A percentile compares a stretch with the other conserved stretches of the same genome.
Conservation (phyloP, 768 basidiomycete genomes). For the Termitomyces sp. region DNA sequence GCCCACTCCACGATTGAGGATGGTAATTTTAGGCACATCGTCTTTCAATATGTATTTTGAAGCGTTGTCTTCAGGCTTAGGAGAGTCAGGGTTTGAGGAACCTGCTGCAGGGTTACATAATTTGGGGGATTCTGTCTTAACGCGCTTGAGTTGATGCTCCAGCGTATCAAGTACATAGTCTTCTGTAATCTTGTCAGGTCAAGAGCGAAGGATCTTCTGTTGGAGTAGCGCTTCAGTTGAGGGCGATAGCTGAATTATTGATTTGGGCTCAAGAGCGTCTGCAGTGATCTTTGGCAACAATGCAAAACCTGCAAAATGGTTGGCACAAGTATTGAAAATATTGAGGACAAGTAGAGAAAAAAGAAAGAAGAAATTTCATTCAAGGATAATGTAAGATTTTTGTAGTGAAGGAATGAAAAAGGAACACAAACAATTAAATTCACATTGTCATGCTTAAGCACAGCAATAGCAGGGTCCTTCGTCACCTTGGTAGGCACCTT, state of each 20-base stretch:
- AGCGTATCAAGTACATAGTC: constrained; percentile 55
- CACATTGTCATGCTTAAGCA: constrained; percentile 56
- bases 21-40: neutral
- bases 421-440: constrained; percentile 53
- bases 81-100: constrained; percentile 14
- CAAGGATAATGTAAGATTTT: no score
- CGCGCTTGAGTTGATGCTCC: constrained; percentile 47
- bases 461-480: constrained; percentile 35
- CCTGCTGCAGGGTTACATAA: constrained; percentile 8
- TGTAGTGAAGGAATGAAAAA: no score
- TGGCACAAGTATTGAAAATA: neutral
- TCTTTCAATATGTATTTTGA: neutral
- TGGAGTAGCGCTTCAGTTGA: constrained; percentile 51
- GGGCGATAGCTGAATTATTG: constrained; percentile 20
- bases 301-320: constrained; percentile 55
- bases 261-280: constrained; percentile 25
- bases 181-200: constrained; percentile 57
- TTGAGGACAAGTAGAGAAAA: neutral
- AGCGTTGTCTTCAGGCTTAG: neutral
- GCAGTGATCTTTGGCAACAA: constrained; percentile 58
- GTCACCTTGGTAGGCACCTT: constrained; percentile 46
- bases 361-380: neutral
- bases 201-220: constrained; percentile 47
- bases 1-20: constrained; percentile 5
- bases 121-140: constrained; percentile 22